A percentile compares a stretch with the other conserved stretches of the same genome.
phyloP scores from a whole-genome alignment of 73 alveolate species.

The Urostyla sp. region DNA sequence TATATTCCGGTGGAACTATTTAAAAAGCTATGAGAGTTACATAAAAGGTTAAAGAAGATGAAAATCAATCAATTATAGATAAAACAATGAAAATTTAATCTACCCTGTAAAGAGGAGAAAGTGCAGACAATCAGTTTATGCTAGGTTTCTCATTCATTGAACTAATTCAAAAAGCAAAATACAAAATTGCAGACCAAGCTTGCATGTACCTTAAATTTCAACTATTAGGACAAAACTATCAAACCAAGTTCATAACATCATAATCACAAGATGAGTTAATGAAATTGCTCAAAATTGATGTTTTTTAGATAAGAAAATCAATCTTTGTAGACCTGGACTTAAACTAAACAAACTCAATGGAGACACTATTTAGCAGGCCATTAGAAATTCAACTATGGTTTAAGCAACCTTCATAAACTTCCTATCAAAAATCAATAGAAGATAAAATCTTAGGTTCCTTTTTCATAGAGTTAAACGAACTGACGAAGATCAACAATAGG shows the following conservation, averaged over 20 bases:
- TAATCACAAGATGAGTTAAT: neutral
- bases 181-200: neutral
- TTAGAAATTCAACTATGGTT: constrained; percentile 65
- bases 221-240: constrained; percentile 23
- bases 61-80: constrained; percentile 30
- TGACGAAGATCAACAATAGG: constrained; percentile 23
- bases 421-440: constrained; percentile 26
- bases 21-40: neutral
- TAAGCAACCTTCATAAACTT: constrained; percentile 16
- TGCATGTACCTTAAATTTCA: constrained; percentile 44
- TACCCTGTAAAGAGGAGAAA: constrained; percentile 18
- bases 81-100: neutral
- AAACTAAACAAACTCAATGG: neutral
- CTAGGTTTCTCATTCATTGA: constrained; percentile 49
- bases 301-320: constrained; percentile 18
- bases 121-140: neutral
- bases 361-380: constrained; percentile 30
- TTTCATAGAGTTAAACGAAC: constrained; percentile 53
- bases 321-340: constrained; percentile 35
- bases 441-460: constrained; percentile 64
- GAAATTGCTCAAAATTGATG: constrained; percentile 3
- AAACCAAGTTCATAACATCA: constrained; percentile 40
- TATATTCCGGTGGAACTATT: constrained; percentile 30
- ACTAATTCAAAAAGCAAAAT: constrained; percentile 24
- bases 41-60: neutral